Evolutionary conservation across 495 filamentous ascomycete genomes (phyloP), one percentile per base, ranked within the genome.

Genomic region (Penicillium malachiteum): DNA sequence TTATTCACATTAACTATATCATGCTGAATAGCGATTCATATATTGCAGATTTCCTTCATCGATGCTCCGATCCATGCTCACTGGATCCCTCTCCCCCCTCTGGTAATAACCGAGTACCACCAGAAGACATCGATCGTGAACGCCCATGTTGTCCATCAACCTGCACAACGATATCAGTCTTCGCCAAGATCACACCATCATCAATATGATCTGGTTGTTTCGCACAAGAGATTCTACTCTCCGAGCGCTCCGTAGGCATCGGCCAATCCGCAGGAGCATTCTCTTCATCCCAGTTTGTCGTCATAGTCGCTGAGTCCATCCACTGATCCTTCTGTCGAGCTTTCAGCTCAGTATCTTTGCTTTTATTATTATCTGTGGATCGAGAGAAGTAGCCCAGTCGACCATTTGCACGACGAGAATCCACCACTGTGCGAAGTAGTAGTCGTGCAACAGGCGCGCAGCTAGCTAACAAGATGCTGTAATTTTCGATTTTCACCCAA

Each of bases 401-500:
- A 6, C 64, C 62, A 26, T 58, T 26, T 26, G 21, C 57, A 30
- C 57, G 62, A 42, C 57, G 50, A 21, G 55, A 46, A 26, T 71
- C 64, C 12, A 70, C 60, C 14, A 71, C 41, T 10, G 60, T 50
- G 1, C 67, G 68, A 7, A 71, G 66, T 49, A 71, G 69, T 32
- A 71, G 61, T 11, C 68, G 56, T n/a, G 66, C 64, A 17, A 71
- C 68, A 1, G 68, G 66, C 16, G 70, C 70, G 14, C 66, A 70
- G 3, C 64, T 70, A 10, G 66, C 70, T 37, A 73, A 55, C 6
- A 73, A 57, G 31, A 73, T 73, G 40, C 62, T 64, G 46, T 73
- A 73, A 50, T 73, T 73, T 48, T 73, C 70, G n/a, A 73, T 71
- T 37, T 73, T 73, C 11, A 71, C 68, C 70, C 70, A 73, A 7